Conservation (phyloP, 345 rosid species). For the Hevea brasiliensis region DNA sequence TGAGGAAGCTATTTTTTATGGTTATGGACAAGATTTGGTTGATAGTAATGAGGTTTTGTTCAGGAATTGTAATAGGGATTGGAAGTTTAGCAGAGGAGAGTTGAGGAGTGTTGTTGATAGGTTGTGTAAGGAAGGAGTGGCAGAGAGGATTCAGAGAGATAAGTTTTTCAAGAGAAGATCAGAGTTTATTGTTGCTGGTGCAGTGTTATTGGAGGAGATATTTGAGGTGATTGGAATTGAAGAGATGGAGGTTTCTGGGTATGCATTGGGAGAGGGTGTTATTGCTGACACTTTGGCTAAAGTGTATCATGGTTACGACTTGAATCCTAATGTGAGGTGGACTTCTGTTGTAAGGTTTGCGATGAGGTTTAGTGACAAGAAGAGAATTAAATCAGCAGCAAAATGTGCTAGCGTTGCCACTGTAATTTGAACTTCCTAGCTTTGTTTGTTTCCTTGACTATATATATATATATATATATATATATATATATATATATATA, state of each 20-base stretch:
- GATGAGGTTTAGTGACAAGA: constrained; percentile 46
- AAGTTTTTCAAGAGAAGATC: constrained; percentile 58
- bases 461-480: not conserved
- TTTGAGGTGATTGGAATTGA: constrained; percentile 55
- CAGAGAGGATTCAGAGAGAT: constrained; percentile 44
- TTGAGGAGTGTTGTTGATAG: constrained; percentile 46
- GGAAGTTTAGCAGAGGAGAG: constrained; percentile 56
- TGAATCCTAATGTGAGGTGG: constrained; percentile 64
- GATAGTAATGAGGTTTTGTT: constrained; percentile 22
- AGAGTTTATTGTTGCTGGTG: constrained; percentile 70
- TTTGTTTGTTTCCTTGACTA: not conserved
- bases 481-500: too few relatives aligned
- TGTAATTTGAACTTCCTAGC: constrained; percentile 36
- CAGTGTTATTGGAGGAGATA: constrained; percentile 62
- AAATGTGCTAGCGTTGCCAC: constrained; percentile 55
- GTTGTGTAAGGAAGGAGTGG: constrained; percentile 49
- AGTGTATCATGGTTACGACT: constrained; percentile 43
- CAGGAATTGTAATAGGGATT: constrained; percentile 48
- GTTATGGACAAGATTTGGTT: constrained; percentile 34
- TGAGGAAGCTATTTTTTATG: constrained; percentile 57
- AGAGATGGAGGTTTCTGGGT: constrained; percentile 70
- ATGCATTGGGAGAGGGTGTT: constrained; percentile 65
- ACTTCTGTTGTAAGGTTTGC: constrained; percentile 51
- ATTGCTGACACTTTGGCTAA: constrained; percentile 54
- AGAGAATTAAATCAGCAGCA: constrained; percentile 48